phyloP scores from a whole-genome alignment of 139 green algal species.

The Penium margaritaceum region DNA sequence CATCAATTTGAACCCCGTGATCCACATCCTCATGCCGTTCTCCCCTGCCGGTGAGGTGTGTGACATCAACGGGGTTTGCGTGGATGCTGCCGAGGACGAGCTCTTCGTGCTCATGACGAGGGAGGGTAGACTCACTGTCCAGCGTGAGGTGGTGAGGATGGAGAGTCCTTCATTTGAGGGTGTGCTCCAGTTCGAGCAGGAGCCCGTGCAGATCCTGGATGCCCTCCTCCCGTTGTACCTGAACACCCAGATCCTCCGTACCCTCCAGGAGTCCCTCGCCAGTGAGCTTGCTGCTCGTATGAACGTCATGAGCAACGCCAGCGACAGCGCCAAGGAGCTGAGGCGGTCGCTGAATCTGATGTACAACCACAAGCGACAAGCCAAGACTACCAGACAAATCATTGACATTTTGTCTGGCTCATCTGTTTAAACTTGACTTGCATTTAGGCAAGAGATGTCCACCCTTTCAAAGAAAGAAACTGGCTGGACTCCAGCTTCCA shows the following conservation, averaged over 20 bases:
- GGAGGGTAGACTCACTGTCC: conserved; percentile 75
- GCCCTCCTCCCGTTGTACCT: conserved; percentile 96
- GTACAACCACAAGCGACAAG: conserved; percentile 91
- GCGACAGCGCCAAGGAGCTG: conserved; percentile 90
- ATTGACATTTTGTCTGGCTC: conserved; percentile 70
- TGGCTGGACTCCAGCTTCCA: no score
- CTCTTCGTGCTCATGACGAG: conserved; percentile 87
- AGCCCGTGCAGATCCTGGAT: conserved; percentile 95
- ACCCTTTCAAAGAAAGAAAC: no score
- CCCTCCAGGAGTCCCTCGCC: conserved; percentile 76
- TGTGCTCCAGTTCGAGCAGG: conserved; percentile 96
- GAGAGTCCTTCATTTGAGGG: conserved; percentile 67
- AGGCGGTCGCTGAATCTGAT: conserved; percentile 65
- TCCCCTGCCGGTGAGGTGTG: conserved; percentile 84
- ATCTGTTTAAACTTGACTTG: conserved; percentile 2
- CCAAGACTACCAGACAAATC: conserved; percentile 83
- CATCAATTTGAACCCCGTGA: conserved; percentile 74
- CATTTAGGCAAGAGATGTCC: no score
- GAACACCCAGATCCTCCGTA: conserved; percentile 80
- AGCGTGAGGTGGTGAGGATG: conserved; percentile 71
- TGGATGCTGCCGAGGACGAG: conserved; percentile 92
- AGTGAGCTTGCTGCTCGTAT: conserved; percentile 96
- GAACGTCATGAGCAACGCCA: conserved; percentile 95
- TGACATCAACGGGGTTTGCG: conserved; percentile 86
- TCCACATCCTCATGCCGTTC: conserved; percentile 92